Evolutionary conservation across 2,329 filamentous ascomycete genomes (phyloP), one percentile per base, ranked within the genome.

Genomic region (Colletotrichum sojae): DNA sequence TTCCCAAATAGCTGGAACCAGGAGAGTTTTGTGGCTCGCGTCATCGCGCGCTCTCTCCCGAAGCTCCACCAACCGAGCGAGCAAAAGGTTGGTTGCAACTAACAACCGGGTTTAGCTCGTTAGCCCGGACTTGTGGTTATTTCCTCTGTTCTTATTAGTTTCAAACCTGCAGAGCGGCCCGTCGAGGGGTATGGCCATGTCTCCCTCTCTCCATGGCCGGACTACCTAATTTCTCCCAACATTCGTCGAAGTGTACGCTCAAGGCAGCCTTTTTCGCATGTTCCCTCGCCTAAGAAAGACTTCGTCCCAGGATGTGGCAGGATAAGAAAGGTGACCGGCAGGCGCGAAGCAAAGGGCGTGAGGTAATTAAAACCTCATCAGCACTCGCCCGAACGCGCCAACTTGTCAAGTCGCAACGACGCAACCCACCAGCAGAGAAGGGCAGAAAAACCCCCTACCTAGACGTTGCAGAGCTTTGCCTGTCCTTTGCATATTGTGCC

Each of bases 1-100:
- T 67, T 69, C 57, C 69, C 69, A 70, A 63, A 61, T 43, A 65
- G 69, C 67, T 67, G 69, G 69, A 67, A 70, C 69, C 61, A 70
- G 53, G 60, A 71, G 69, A 71, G 43, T 62, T 71, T 70, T 71
- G 67, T 71, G 69, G 69, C 69, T 71, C 66, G 61, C 69, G 69
- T 71, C 69, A 71, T 70, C 57, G 62, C 60, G 57, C 56, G 53
- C 66, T 64, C 62, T 69, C 31, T 62, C 66, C 69, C 66, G 67
- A 66, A 64, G 57, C 67, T 53, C 67, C 67, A 70, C 69, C 22
- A 54, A 40, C 67, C 61, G 49, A 67, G 59, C 67, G 48, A 66
- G 61, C 57, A 45, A 36, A 40, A 59, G 18, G 18, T 49, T 20
- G 31, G 31, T 36, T 36, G 5, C 31, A 36, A 36, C 31, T 36